These are phyloP conservation scores for Colletotrichum kahawae DNA, from an alignment of 2,329 filamentous ascomycete genomes.

Conservation along the genomic window DNA sequence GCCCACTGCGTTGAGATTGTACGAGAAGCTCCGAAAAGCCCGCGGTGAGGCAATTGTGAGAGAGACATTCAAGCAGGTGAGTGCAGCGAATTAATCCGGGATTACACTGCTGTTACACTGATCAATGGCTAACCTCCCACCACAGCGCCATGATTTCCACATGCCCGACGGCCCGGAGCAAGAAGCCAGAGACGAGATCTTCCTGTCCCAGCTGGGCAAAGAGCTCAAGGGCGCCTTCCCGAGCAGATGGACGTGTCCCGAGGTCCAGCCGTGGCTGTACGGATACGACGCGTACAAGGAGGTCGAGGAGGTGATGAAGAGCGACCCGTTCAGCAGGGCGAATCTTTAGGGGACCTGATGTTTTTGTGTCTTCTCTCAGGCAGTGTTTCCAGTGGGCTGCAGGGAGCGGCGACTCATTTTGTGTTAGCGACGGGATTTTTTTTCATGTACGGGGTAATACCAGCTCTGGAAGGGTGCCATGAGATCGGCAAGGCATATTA, in stretches of 20 bases:
- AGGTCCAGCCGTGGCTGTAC: constrained; percentile 68
- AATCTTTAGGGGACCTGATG: background rate
- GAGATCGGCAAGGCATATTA: background rate
- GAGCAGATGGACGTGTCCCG: constrained; percentile 67
- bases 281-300: constrained; percentile 59
- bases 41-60: constrained; percentile 59
- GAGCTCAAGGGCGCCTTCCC: constrained; percentile 61
- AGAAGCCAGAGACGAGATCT: constrained; percentile 59
- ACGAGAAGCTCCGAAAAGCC: constrained; percentile 52
- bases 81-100: background rate
- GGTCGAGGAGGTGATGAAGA: constrained; percentile 10
- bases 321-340: background rate
- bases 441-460: background rate
- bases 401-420: background rate
- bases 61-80: constrained; percentile 57
- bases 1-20: constrained; percentile 46
- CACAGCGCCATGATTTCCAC: constrained; percentile 56
- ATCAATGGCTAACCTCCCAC: background rate
- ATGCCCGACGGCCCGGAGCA: constrained; percentile 62
- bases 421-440: background rate
- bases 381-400: background rate
- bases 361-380: rapidly evolving
- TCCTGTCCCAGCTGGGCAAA: constrained; percentile 59
- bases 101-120: too few species aligned
- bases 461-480: background rate